Base-by-base conservation (phyloP, 2,329 filamentous ascomycete species). In the Exophiala sideris region DNA sequence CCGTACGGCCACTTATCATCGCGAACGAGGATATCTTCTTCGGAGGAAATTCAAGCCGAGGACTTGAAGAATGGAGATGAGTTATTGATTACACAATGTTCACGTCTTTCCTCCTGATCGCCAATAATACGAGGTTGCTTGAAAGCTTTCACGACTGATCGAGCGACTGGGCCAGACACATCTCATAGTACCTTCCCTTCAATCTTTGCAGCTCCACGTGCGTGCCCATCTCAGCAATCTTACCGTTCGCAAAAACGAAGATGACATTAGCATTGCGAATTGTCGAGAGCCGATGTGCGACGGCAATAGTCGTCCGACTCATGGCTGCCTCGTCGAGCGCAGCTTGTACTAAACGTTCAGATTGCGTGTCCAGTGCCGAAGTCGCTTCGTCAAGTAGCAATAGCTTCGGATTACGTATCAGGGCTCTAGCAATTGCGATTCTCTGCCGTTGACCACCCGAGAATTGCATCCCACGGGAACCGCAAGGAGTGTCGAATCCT, bases 301-400 rank as follows among this genome's bases (percentile, higher is more conserved):
- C 66, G 3, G 67, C 63, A 50, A 71, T 49, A 5, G 65, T 70
- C 11, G 69, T 71, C n/a, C 69, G 55, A 7, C 48, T 57, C 45
- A 64, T 58, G 1, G 67, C 59, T 8, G 54, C 59, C 34, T 68
- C 63, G 16, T 66, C 66, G 41, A 70, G 53, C 1, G 68, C 68
- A 33, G 58, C 60, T 45, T 68, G 66, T 12, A 70, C 68, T 10
- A 69, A 48, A 6, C 60, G 58, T 48, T 73, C 71, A 7, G 67
- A 70, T 49, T 70, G 62, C 1, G 70, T 70, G 58, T 75, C 71
- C 6, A 73, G 60, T 3, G 69, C 70, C 14, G 66, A 69, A 2
- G 73, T 76, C 1, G 73, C 73, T 60, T 76, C 74, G 48, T 76
- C 73, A 1, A 76, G 65, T 4, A 76, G 52, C 2, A 76, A 45